Conservation (phyloP, 2,329 filamentous ascomycete species). For the Cytospora paraplurivora region DNA sequence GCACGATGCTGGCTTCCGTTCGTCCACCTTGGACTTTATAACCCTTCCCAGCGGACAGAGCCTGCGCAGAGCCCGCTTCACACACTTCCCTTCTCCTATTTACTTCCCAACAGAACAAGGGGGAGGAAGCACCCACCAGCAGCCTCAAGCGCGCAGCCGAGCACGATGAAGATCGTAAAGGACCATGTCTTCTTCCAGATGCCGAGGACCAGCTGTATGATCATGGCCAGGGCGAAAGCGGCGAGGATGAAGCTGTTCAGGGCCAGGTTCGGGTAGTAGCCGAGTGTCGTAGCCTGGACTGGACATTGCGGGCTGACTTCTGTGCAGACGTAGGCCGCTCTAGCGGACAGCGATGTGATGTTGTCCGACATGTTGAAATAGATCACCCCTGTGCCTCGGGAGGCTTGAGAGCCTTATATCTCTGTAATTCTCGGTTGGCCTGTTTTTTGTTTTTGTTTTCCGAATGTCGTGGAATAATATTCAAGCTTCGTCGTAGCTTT, state of each 20-base stretch:
- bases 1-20: neutral
- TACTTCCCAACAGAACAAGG: neutral
- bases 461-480: neutral
- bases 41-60: neutral
- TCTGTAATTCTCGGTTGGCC: neutral
- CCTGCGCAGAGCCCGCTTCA: neutral
- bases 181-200: slow-evolving; percentile 57
- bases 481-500: neutral
- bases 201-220: slow-evolving; percentile 48
- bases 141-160: slow-evolving; percentile 54
- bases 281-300: slow-evolving; percentile 54
- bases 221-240: slow-evolving; percentile 48
- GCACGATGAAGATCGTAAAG: slow-evolving; percentile 51
- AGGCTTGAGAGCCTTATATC: neutral
- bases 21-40: neutral
- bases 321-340: slow-evolving; percentile 39
- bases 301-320: slow-evolving; percentile 49
- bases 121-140: slow-evolving; percentile 43
- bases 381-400: neutral
- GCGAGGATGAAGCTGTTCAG: slow-evolving; percentile 57
- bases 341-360: neutral
- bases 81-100: neutral
- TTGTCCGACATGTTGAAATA: neutral
- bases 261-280: slow-evolving; percentile 59
- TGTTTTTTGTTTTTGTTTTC: neutral